Percentiles rank a stretch among this genome's conserved stretches.
These are phyloP conservation scores for Diaporthe destruens DNA, from an alignment of 2,329 filamentous ascomycete genomes.

Conservation along the genomic window DNA sequence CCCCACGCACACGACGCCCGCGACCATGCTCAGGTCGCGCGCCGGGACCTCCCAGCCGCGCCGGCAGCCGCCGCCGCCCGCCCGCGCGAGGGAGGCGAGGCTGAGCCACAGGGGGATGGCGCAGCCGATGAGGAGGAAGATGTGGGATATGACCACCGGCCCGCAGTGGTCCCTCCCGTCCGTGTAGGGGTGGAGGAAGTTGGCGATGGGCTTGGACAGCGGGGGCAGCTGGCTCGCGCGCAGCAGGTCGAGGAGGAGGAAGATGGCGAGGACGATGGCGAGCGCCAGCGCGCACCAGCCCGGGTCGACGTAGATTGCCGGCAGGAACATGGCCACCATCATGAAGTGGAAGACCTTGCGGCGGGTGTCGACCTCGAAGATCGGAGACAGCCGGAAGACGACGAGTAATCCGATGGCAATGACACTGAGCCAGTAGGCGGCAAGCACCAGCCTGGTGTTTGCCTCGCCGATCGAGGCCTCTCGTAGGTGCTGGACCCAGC, in stretches of 20 bases:
- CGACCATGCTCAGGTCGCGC: slow-evolving; percentile 89
- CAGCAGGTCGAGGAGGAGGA: slow-evolving; percentile 89
- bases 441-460: slow-evolving; percentile 83
- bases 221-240: slow-evolving; percentile 93
- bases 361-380: slow-evolving; percentile 93
- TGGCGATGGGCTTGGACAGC: slow-evolving; percentile 84
- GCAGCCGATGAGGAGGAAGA: slow-evolving; percentile 94
- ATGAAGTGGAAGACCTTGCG: slow-evolving; percentile 98
- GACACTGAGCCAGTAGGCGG: slow-evolving; percentile 78
- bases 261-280: slow-evolving; percentile 82
- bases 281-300: slow-evolving; percentile 84
- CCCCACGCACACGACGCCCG: slow-evolving; percentile 93
- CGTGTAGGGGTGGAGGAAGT: slow-evolving; percentile 92
- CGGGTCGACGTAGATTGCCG: slow-evolving; percentile 88
- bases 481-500: slow-evolving; percentile 76
- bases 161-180: slow-evolving; percentile 93
- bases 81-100: slow-evolving; percentile 76
- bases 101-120: slow-evolving; percentile 94
- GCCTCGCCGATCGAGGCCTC: slow-evolving; percentile 76
- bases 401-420: slow-evolving; percentile 78
- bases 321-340: slow-evolving; percentile 96
- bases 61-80: slow-evolving; percentile 66
- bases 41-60: slow-evolving; percentile 80
- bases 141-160: slow-evolving; percentile 94
- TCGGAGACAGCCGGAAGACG: slow-evolving; percentile 79